Evolutionary conservation across 2,329 filamentous ascomycete species (phyloP).

Genomic region (Fusarium pseudonygamai): DNA sequence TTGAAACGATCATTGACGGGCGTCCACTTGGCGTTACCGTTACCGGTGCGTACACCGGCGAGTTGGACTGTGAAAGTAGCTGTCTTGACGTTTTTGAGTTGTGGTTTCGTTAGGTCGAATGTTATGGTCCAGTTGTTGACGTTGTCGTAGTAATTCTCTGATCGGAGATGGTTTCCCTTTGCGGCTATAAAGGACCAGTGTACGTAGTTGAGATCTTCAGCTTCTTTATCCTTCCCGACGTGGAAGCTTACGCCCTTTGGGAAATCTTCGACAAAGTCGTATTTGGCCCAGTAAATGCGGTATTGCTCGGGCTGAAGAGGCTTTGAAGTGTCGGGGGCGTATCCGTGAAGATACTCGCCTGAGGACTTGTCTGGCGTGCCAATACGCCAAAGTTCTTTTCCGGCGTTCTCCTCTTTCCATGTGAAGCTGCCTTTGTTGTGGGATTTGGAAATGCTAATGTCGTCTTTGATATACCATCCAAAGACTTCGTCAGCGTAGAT

Average conservation of each 20-base stretch:
- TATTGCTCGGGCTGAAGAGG: conserved; percentile 63
- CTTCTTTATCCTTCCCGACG: conserved; percentile 60
- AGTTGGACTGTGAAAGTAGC: conserved; percentile 36
- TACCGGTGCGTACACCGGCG: conserved; percentile 20
- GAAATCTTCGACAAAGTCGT: conserved; percentile 67
- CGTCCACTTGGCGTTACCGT: conserved; percentile 35
- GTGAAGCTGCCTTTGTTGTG: not conserved
- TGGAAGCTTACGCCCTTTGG: conserved; percentile 65
- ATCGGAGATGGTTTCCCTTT: conserved; percentile 56
- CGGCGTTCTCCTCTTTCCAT: conserved; percentile 26
- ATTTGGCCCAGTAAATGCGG: conserved; percentile 66
- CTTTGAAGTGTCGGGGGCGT: conserved; percentile 56
- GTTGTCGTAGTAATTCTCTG: conserved; percentile 53
- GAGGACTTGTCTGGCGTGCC: conserved; percentile 59
- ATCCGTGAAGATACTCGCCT: conserved; percentile 68
- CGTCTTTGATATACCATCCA: conserved; percentile 31
- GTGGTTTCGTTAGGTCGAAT: conserved; percentile 55
- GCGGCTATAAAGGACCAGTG: conserved; percentile 71
- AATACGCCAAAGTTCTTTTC: conserved; percentile 26
- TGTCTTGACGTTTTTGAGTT: conserved; percentile 48
- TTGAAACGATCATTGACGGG: conserved; percentile 5
- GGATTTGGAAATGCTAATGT: conserved; percentile 53
- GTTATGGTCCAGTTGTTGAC: conserved; percentile 68
- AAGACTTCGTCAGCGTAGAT: conserved; percentile 32
- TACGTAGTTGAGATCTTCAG: conserved; percentile 66